These are phyloP conservation scores for Sodiomyces alkalinus DNA, from an alignment of 2,329 filamentous ascomycete genomes.

Conservation along the genomic window DNA sequence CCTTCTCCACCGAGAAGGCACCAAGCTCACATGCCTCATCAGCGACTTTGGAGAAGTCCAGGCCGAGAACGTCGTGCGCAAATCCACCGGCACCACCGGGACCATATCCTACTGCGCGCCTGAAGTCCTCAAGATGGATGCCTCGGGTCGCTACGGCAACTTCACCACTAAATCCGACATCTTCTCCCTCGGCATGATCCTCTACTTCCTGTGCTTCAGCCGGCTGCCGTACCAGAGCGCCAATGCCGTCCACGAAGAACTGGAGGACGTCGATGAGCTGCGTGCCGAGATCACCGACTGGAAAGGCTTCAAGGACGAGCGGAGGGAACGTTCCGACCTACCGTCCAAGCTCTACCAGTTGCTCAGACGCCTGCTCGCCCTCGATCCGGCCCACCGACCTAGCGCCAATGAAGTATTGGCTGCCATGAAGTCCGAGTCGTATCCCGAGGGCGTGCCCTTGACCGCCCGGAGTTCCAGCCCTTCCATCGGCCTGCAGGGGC, in stretches of 20 bases:
- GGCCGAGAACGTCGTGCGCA: slow-evolving; percentile 62
- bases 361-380: slow-evolving; percentile 63
- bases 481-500: slow-evolving; percentile 23
- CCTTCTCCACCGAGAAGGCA: slow-evolving; percentile 62
- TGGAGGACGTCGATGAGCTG: slow-evolving; percentile 76
- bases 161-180: slow-evolving; percentile 96
- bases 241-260: slow-evolving; percentile 76
- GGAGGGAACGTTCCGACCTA: slow-evolving; percentile 61
- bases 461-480: slow-evolving; percentile 19
- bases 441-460: slow-evolving; percentile 24
- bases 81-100: slow-evolving; percentile 82
- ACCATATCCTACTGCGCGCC: slow-evolving; percentile 97
- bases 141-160: slow-evolving; percentile 62
- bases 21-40: slow-evolving; percentile 65
- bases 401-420: slow-evolving; percentile 73
- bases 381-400: slow-evolving; percentile 63
- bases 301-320: slow-evolving; percentile 72
- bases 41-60: slow-evolving; percentile 98
- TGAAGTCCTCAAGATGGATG: slow-evolving; percentile 63
- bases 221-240: slow-evolving; percentile 73
- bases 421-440: slow-evolving; percentile 56
- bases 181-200: slow-evolving; percentile 96
- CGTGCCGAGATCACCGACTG: slow-evolving; percentile 76
- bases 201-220: slow-evolving; percentile 96
- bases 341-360: slow-evolving; percentile 76